A percentile compares a stretch with the other conserved stretches of the same genome.
Conservation (phyloP, 306 rosid genomes). For the Cucumis hystrix region DNA sequence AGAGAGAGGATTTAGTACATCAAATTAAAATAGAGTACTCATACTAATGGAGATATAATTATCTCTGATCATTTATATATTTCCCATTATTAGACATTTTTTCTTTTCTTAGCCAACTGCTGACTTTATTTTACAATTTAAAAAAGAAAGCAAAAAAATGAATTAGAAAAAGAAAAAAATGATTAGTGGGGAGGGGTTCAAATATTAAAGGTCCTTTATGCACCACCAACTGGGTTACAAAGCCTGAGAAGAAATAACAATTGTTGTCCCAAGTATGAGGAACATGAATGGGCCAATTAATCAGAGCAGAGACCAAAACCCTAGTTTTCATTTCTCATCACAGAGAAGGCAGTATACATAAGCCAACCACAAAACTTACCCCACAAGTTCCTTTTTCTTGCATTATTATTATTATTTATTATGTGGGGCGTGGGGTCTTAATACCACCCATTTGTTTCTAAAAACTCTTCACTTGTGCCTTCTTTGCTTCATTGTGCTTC, state of each 20-base stretch:
- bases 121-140: too few relatives aligned
- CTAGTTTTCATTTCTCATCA: background rate
- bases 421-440: slow-evolving; percentile 2
- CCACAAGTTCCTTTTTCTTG: background rate
- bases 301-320: slow-evolving; percentile 3
- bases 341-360: slow-evolving; percentile 2
- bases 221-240: slow-evolving; percentile 12
- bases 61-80: too few relatives aligned
- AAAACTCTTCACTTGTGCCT: background rate
- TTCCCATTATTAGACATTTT: too few relatives aligned
- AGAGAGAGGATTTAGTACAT: too few relatives aligned
- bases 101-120: too few relatives aligned
- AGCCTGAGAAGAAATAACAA: slow-evolving; percentile 7
- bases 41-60: too few relatives aligned
- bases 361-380: slow-evolving; percentile 2
- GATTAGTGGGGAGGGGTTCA: background rate
- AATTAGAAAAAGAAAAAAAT: background rate
- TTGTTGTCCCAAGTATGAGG: slow-evolving; percentile 2
- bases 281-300: slow-evolving; percentile 9
- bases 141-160: background rate
- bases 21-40: too few relatives aligned
- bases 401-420: background rate
- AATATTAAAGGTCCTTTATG: slow-evolving; percentile 9
- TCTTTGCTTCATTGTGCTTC: background rate
- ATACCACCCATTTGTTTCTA: background rate